These are phyloP conservation scores for Saccharomycopsis selenospora DNA, from an alignment of 805 yeast species.

Conservation along the genomic window DNA sequence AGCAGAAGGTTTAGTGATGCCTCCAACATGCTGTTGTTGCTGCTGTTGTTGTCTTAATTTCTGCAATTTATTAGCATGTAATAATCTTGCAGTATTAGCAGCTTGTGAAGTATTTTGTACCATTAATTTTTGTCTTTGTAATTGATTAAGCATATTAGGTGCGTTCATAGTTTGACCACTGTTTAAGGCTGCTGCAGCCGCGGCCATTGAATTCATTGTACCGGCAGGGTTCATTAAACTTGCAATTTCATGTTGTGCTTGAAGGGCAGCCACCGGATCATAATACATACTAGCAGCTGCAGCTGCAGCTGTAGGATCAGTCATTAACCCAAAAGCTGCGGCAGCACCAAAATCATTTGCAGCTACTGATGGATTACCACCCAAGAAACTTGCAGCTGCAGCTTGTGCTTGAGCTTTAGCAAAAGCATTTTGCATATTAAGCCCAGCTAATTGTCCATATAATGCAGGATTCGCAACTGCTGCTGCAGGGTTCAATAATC, in stretches of 20 bases:
- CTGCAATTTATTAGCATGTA: constrained; percentile 4
- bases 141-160: constrained; percentile 5
- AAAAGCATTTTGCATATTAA: constrained; percentile 1
- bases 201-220: constrained; percentile 20
- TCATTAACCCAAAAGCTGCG: neutral
- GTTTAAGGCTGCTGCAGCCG: constrained; percentile 4
- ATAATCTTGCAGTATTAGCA: constrained; percentile 1
- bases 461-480: constrained; percentile 9
- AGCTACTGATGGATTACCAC: neutral
- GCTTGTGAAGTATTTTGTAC: constrained; percentile 2
- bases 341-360: neutral
- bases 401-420: constrained; percentile 1
- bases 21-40: neutral
- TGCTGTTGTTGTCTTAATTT: constrained; percentile 7
- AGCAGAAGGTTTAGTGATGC: neutral
- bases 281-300: constrained; percentile 4
- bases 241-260: constrained; percentile 7
- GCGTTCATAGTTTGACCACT: constrained; percentile 1
- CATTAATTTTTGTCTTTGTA: constrained; percentile 7
- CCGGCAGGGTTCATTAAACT: constrained; percentile 16
- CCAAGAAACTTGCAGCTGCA: constrained; percentile 1
- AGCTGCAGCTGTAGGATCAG: constrained; percentile 9
- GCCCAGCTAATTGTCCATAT: constrained; percentile 3
- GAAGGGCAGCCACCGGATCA: constrained; percentile 2
- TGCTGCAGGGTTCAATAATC: constrained; percentile 2